Evolutionary conservation across 139 green algal species (phyloP).

Genomic region (Auxenochlorella pyrenoidosa): DNA sequence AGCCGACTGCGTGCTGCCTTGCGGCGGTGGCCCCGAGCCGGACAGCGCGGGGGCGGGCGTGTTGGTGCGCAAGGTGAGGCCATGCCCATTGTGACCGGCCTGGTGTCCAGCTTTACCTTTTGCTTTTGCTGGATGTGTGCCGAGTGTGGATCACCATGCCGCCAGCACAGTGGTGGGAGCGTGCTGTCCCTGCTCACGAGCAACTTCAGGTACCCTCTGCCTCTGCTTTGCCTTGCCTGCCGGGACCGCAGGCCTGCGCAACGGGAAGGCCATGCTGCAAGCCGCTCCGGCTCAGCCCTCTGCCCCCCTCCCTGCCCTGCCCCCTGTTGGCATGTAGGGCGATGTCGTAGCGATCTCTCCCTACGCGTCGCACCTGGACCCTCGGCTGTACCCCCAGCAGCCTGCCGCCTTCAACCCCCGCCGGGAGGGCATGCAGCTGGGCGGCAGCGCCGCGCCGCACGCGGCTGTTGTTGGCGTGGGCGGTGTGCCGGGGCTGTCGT

Average conservation of each 20-base stretch:
- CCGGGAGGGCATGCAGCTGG: conserved; percentile 50
- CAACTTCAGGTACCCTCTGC: no score
- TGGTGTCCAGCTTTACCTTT: no score
- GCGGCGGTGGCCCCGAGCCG: background rate
- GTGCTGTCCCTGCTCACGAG: no score
- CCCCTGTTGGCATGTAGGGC: conserved; percentile 40
- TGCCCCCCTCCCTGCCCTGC: no score
- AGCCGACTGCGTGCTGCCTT: conserved; percentile 24
- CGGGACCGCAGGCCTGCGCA: no score
- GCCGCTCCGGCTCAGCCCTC: no score
- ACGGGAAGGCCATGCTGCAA: no score
- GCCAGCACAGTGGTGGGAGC: no score
- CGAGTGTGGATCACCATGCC: no score
- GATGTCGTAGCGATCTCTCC: conserved; percentile 73
- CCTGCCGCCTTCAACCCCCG: conserved; percentile 8
- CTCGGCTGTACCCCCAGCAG: conserved; percentile 48
- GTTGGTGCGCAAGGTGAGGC: conserved; percentile 18
- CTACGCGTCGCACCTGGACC: conserved; percentile 66
- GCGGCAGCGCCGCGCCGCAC: conserved; percentile 9
- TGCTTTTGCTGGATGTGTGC: no score
- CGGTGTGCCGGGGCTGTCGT: conserved; percentile 61
- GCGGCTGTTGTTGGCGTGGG: conserved; percentile 56
- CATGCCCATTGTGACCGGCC: background rate
- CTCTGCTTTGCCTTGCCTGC: no score
- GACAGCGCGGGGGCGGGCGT: background rate